Percentiles rank a stretch among this genome's conserved stretches.
Evolutionary conservation across 306 rosid species (phyloP).

Genomic region (Quercus bicolor): DNA sequence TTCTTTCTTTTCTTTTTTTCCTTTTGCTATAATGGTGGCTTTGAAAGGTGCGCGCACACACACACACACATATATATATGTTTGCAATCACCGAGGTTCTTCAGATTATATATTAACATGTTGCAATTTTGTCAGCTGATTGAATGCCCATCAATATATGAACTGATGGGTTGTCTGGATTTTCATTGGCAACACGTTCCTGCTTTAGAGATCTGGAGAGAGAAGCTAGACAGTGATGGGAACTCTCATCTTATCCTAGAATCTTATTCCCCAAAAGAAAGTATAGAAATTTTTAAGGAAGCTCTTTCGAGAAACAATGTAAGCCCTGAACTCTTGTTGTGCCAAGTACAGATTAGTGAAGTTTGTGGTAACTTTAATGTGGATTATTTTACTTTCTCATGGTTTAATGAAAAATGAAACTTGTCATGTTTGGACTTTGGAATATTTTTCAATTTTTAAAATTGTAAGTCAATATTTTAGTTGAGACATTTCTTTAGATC

Average conservation of each 20-base stretch:
- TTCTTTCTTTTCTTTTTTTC: neutral
- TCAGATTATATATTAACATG: constrained; percentile 22
- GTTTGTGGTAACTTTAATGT: neutral
- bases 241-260: constrained; percentile 55
- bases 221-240: constrained; percentile 50
- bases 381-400: neutral
- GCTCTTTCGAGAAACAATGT: constrained; percentile 74
- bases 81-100: too few species aligned
- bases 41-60: accelerated
- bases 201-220: constrained; percentile 73
- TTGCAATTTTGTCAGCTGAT: constrained; percentile 61
- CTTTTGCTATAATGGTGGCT: neutral
- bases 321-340: constrained; percentile 30
- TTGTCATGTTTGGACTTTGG: neutral
- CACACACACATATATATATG: too few species aligned
- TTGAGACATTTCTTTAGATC: neutral
- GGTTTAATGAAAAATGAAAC: constrained; percentile 1
- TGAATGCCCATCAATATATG: constrained; percentile 92
- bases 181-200: constrained; percentile 75
- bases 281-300: constrained; percentile 52
- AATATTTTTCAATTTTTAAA: neutral
- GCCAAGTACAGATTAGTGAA: neutral
- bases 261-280: constrained; percentile 66
- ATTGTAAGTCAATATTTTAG: neutral
- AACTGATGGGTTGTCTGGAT: constrained; percentile 63